Evolutionary conservation across 495 filamentous ascomycete genomes (phyloP).

Genomic region (Talaromyces trachyspermus): DNA sequence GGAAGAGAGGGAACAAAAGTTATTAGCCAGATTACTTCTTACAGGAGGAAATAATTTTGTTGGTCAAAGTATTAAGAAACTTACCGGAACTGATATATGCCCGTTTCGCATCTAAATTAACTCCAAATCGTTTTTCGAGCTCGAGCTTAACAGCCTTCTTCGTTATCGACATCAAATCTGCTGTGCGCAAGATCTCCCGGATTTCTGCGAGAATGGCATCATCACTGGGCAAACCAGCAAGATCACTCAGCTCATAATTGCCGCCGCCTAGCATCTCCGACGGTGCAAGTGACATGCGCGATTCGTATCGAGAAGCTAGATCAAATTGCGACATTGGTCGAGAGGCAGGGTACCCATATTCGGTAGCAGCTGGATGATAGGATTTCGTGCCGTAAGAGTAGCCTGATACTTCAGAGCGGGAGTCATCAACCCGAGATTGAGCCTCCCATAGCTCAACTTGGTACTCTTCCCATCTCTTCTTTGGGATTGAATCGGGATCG

Average conservation of each 20-base stretch:
- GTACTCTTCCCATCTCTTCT: constrained; percentile 99
- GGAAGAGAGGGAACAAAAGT: no score
- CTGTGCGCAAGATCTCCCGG: constrained; percentile 79
- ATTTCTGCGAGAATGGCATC: constrained; percentile 92
- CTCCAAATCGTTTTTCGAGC: constrained; percentile 80
- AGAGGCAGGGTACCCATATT: constrained; percentile 45
- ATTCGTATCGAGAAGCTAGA: constrained; percentile 41
- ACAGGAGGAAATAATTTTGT: no score
- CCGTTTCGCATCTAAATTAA: constrained; percentile 70
- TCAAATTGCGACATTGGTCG: constrained; percentile 74
- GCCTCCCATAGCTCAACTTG: constrained; percentile 92
- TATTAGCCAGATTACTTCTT: no score
- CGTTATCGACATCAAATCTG: constrained; percentile 94
- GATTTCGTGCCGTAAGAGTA: constrained; percentile 86
- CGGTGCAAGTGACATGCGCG: constrained; percentile 73
- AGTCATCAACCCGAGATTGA: constrained; percentile 76
- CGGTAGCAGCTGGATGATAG: constrained; percentile 50
- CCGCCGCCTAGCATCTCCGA: constrained; percentile 62
- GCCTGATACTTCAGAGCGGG: constrained; percentile 80
- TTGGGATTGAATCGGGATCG: constrained; percentile 83
- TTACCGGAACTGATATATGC: constrained; percentile 91
- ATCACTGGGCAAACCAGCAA: constrained; percentile 68
- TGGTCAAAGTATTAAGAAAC: constrained; percentile 20
- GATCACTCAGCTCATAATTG: constrained; percentile 61
- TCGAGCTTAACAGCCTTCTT: constrained; percentile 98